Percentiles rank a stretch among this genome's conserved stretches.
phyloP scores from a whole-genome alignment of 1,139 yeast genomes.

The Nakaseomyces kungkrabaensis region DNA sequence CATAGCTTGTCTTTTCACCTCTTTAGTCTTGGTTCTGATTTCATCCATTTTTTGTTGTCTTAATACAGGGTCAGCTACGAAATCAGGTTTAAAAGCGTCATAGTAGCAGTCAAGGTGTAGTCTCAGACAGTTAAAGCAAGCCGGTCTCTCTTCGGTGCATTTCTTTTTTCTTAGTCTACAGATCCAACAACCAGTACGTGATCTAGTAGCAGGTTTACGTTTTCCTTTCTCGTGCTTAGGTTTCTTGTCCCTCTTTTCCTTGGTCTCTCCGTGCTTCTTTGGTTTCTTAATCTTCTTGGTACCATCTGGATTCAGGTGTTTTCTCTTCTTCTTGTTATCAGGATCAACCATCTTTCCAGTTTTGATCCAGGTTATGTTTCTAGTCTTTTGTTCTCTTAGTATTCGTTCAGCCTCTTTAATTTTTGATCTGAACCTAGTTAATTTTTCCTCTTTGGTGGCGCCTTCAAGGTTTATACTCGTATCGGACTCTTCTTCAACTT shows the following conservation, averaged over 20 bases:
- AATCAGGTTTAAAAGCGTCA: conserved; percentile 39
- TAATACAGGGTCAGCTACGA: conserved; percentile 37
- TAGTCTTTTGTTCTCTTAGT: conserved; percentile 8
- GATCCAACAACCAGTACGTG: conserved; percentile 60
- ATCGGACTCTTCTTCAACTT: background rate
- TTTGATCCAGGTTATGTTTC: conserved; percentile 28
- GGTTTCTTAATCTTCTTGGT: conserved; percentile 2
- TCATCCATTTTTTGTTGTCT: conserved; percentile 40
- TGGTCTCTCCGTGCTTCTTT: background rate
- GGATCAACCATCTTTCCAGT: conserved; percentile 24
- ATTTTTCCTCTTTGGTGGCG: conserved; percentile 1
- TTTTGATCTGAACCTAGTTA: conserved; percentile 1
- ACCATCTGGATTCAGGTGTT: background rate
- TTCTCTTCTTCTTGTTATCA: background rate
- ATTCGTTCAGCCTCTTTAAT: conserved; percentile 5
- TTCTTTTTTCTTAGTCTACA: conserved; percentile 57
- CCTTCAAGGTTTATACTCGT: background rate
- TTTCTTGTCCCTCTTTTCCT: conserved; percentile 4
- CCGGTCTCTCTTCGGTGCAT: conserved; percentile 53
- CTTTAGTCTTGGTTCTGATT: conserved; percentile 34
- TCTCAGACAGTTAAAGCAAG: conserved; percentile 44
- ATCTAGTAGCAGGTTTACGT: conserved; percentile 31
- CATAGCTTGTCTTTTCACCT: conserved; percentile 29
- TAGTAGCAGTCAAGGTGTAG: conserved; percentile 45
- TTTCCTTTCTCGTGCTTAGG: conserved; percentile 1